Evolutionary conservation across 108 stramenopile genomes (phyloP).

Genomic region (Skeletonema marinoi): DNA sequence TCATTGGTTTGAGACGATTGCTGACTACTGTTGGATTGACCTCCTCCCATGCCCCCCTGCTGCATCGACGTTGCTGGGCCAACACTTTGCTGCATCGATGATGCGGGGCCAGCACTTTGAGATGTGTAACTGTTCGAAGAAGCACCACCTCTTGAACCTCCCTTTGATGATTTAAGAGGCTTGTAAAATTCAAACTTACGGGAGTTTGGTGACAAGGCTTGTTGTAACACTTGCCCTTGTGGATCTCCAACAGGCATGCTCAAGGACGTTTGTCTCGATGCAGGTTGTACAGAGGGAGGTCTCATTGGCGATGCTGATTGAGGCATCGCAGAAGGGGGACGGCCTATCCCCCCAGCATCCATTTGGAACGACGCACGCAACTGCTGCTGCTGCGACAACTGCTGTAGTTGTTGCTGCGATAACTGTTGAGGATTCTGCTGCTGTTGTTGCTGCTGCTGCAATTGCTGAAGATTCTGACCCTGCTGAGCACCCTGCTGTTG

Average conservation of each 20-base stretch:
- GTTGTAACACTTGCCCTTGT: neutral
- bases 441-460: neutral
- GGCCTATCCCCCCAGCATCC: neutral
- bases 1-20: neutral
- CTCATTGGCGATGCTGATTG: conserved; percentile 4
- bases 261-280: neutral
- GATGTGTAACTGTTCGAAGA: neutral
- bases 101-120: neutral
- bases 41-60: neutral
- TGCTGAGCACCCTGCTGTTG: conserved; percentile 10
- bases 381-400: conserved; percentile 5
- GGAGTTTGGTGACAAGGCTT: no score
- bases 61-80: no score
- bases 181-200: neutral
- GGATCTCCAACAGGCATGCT: neutral
- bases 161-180: neutral
- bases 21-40: neutral
- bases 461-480: conserved; percentile 3
- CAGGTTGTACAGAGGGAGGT: neutral
- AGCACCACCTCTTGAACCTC: neutral
- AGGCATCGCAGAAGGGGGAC: conserved; percentile 15
- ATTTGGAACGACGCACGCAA: neutral
- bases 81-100: neutral
- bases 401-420: neutral
- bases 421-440: conserved; percentile 12